Base-by-base conservation (phyloP, 345 rosid genomes). In the Mangifera indica region DNA sequence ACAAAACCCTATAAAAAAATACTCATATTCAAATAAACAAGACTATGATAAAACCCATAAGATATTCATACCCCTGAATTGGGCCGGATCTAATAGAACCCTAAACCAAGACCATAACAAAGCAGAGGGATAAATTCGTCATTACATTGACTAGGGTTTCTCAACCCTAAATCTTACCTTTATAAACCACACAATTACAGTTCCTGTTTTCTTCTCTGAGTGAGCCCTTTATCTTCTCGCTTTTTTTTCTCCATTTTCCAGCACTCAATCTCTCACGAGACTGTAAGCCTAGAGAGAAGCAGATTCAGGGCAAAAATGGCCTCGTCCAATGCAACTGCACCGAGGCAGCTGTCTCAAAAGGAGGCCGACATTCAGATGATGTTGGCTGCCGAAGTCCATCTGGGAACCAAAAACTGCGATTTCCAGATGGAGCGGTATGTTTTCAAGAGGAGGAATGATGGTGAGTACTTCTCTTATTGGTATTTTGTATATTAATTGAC, bases 351-450 rank as follows among this genome's bases (percentile, higher is more conserved):
- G 0, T 84, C 92, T 2, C 90, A 87, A 78, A 93, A 78, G 80
- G 97, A 91, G 73, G 81, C 85, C 5, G 98, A 93, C 83, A 86
- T 91, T 71, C 91, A 77, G 77, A 84, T 91, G 92, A 93, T 93
- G 98, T 76, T 91, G 83, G 91, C 97, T 0, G 96, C 98, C 7
- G 93, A 93, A 71, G 98, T 93, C 60, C 97, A 93, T 67, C 89
- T 91, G 57, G 98, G 98, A 2, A 93, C 98, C 74, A 93, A 93
- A 72, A 91, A 93, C 72, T 91, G 96, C 54, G 87, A 93, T 32
- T 93, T 78, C 80, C 98, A 93, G 77, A 93, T 93, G 98, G 98
- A 93, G 63, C 91, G 96, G 11, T 93, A 93, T 74, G 93, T 86
- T 64, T 91, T 91, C 90, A 93, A 93, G 90, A 86, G 98, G 62